These are phyloP conservation scores for Dryas drummondii DNA, from an alignment of 306 rosid genomes.

Conservation along the genomic window DNA sequence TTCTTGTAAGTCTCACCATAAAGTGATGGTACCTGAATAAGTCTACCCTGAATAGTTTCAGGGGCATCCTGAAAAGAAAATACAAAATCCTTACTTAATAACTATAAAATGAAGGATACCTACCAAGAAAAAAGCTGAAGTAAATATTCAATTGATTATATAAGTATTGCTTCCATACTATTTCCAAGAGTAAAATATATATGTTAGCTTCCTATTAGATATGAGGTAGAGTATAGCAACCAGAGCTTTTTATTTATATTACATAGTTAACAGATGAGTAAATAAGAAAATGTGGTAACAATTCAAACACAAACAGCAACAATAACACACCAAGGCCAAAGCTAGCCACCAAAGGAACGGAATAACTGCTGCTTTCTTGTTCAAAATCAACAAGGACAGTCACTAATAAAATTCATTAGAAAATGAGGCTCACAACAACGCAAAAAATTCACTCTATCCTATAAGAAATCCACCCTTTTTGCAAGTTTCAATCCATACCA, in stretches of 20 bases:
- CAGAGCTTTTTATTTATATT: not conserved
- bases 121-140: too few species aligned
- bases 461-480: too few species aligned
- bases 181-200: not conserved
- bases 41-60: conserved; percentile 93
- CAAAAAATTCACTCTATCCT: too few species aligned
- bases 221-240: not conserved
- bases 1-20: conserved; percentile 86
- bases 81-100: not conserved
- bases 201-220: too few species aligned
- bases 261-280: not conserved
- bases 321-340: not conserved
- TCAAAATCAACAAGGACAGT: too few species aligned
- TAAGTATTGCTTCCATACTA: not conserved
- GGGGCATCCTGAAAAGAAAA: conserved; percentile 60
- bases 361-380: too few species aligned
- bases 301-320: not conserved
- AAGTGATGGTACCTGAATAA: conserved; percentile 63
- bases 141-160: too few species aligned
- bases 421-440: too few species aligned
- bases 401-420: too few species aligned
- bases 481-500: too few species aligned
- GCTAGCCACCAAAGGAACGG: too few species aligned
- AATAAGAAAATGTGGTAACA: not conserved
- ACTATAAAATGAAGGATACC: not conserved